Evolutionary conservation across 345 rosid species (phyloP).

Genomic region (Nasturtium officinale): DNA sequence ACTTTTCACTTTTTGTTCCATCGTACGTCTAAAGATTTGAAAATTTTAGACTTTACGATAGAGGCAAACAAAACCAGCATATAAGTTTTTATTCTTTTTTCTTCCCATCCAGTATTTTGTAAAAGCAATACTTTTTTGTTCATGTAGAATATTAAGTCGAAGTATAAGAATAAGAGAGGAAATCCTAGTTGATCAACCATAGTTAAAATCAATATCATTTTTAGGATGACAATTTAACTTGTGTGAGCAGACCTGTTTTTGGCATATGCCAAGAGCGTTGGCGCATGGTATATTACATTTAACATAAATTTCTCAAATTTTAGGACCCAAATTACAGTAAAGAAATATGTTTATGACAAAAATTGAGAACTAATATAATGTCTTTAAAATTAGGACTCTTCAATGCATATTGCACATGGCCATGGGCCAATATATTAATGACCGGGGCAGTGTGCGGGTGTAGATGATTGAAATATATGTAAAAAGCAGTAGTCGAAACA

Average conservation of each 20-base stretch:
- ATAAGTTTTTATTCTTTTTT: too few species aligned
- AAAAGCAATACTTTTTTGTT: not conserved
- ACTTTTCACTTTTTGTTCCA: slow-evolving; percentile 32
- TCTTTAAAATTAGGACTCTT: not conserved
- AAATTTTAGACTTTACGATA: not conserved
- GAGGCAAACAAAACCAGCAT: not conserved
- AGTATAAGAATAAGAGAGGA: not conserved
- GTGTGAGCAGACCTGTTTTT: not conserved
- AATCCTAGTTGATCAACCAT: too few species aligned
- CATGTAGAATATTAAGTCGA: not conserved
- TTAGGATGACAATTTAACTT: too few species aligned
- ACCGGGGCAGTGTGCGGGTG: not conserved
- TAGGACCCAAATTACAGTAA: not conserved
- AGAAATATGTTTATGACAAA: too few species aligned
- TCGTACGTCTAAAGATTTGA: slow-evolving; percentile 13
- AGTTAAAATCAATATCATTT: too few species aligned
- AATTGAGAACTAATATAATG: too few species aligned
- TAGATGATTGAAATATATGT: not conserved
- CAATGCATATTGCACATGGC: not conserved
- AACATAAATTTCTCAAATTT: not conserved
- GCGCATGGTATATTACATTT: not conserved
- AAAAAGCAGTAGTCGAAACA: too few species aligned
- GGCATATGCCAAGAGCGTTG: not conserved
- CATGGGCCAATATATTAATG: not conserved
- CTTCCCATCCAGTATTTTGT: not conserved